Base-by-base conservation (phyloP, 352 stramenopile genomes). In the Phytophthora meadii region DNA sequence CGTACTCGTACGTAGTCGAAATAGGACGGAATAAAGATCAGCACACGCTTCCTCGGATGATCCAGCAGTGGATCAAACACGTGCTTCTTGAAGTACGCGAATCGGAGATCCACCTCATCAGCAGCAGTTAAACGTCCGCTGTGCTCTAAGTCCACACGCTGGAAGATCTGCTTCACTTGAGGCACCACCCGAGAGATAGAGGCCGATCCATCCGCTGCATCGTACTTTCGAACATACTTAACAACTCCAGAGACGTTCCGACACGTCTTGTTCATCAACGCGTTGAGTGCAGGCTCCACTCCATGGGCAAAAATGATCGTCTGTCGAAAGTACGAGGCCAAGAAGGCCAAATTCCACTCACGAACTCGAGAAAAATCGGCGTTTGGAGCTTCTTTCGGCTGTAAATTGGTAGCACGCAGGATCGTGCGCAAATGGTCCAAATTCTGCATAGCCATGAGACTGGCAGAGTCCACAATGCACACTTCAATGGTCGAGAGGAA, bases 1-100 rank as follows among this genome's bases (percentile, higher is more conserved):
- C 86, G 86, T n/a, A 94, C 75, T 24, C 86, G 86, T n/a, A 94
- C 86, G 61, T 92, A 94, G 70, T 94, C 86, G 47, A 93, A 89
- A 55, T 94, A 94, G 2, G 86, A 94, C 28, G 86, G 86, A 46
- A 94, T 79, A 56, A 94, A 89, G 37, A 94, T 83, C 40, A 94
- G 68, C 54, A 91, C 85, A 51, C 89, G 82, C 47, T 89, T 89
- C 14, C 78, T 72, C 22, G 86, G 82, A 40, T 79, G 74, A 52
- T 89, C 82, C 30, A 94, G 62, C 30, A 94, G 72, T 36, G 84
- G 83, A 28, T 88, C 74, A 28, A 94, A 88, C 34, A 94, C 78
- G 60, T 94, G 82, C 54, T 88, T 88, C 42, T 84, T 67, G 56
- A 94, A 94, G 65, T 90, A 94, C 24, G 67, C 75, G 39, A 94